Conservation (phyloP, 257 asterid genomes). For the Solanum boliviense region DNA sequence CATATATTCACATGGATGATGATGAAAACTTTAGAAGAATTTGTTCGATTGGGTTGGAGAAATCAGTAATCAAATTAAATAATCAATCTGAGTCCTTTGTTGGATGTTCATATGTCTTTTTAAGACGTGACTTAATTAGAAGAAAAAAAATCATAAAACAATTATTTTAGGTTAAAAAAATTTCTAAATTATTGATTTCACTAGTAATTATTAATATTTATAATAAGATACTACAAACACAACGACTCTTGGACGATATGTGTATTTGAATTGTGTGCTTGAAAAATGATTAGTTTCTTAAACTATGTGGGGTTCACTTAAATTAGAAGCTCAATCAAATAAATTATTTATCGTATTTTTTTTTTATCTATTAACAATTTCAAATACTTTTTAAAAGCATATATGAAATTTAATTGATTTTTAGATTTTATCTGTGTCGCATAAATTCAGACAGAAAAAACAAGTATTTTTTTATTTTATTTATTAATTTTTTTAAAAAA, state of each 20-base stretch:
- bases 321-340: neutral
- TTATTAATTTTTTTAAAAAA: too few species aligned
- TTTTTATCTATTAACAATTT: neutral
- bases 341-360: too few species aligned
- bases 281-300: neutral
- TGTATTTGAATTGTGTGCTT: neutral
- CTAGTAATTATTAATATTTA: neutral
- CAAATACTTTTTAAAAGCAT: neutral
- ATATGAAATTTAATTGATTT: too few species aligned
- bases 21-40: neutral
- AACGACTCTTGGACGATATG: neutral
- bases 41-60: neutral
- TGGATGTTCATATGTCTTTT: neutral
- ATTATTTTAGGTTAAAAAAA: neutral
- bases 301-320: neutral
- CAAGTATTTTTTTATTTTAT: too few species aligned
- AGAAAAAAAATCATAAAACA: neutral
- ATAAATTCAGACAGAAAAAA: too few species aligned
- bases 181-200: neutral
- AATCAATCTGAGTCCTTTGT: neutral
- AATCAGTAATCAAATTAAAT: neutral
- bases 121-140: neutral
- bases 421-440: too few species aligned
- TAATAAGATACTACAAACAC: neutral
- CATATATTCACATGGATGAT: neutral